phyloP scores from a whole-genome alignment of 192 early-diverging fungal genomes.

The Mortierella antarctica region DNA sequence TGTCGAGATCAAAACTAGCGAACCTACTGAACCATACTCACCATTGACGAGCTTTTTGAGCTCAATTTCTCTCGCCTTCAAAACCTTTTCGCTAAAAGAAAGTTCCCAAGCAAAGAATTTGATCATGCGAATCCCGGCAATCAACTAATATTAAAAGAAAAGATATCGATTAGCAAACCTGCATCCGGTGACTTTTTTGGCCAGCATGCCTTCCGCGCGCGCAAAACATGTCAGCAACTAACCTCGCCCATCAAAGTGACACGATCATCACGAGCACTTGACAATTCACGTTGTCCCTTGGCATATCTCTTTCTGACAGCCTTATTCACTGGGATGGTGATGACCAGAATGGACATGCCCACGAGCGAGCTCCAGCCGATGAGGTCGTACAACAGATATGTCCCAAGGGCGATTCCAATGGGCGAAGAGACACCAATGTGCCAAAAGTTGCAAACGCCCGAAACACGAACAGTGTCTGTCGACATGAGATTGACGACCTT shows the following conservation, averaged over 20 bases:
- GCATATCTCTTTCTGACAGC: constrained; percentile 45
- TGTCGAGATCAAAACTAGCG: not conserved
- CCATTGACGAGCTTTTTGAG: constrained; percentile 58
- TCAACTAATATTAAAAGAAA: constrained; percentile 63
- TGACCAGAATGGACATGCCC: constrained; percentile 72
- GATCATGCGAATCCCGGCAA: constrained; percentile 89
- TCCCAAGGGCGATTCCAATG: constrained; percentile 70
- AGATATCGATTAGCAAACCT: not conserved
- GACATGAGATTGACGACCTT: constrained; percentile 82
- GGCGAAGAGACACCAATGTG: constrained; percentile 68
- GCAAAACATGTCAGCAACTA: not conserved
- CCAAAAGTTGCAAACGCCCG: constrained; percentile 62
- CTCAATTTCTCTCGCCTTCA: constrained; percentile 60
- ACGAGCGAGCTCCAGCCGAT: constrained; percentile 84
- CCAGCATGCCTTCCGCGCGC: not conserved
- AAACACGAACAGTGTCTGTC: constrained; percentile 74
- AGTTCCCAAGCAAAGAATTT: constrained; percentile 89
- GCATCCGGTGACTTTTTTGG: not conserved
- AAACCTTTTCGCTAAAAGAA: constrained; percentile 71
- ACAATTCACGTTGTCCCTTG: constrained; percentile 65
- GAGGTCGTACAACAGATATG: constrained; percentile 77
- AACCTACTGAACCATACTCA: constrained; percentile 14
- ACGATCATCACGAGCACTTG: constrained; percentile 70
- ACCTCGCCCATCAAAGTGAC: constrained; percentile 74
- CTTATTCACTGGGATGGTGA: constrained; percentile 50